These are phyloP conservation scores for Aspergillus sp. DNA, from an alignment of 2,329 filamentous ascomycete genomes.

Conservation along the genomic window DNA sequence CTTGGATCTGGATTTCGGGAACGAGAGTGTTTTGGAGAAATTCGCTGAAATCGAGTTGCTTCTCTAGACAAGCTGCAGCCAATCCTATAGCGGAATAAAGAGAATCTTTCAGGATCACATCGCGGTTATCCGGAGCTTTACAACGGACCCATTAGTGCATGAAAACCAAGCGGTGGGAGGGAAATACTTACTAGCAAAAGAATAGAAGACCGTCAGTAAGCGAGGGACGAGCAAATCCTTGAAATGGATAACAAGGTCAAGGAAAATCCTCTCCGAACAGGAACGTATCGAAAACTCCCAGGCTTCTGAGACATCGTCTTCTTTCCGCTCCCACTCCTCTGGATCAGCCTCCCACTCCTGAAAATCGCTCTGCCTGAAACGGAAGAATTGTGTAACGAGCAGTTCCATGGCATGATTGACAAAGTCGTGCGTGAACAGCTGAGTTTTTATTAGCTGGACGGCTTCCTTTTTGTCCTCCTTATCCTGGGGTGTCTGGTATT, in stretches of 20 bases:
- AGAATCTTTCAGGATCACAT: constrained; percentile 86
- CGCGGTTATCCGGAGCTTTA: constrained; percentile 57
- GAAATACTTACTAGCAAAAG: constrained; percentile 62
- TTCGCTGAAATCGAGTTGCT: constrained; percentile 77
- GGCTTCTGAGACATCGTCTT: constrained; percentile 78
- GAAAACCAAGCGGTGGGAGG: background rate
- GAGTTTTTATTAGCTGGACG: constrained; percentile 65
- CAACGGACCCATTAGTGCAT: constrained; percentile 17
- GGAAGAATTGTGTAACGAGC: constrained; percentile 83
- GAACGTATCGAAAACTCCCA: constrained; percentile 92
- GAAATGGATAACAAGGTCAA: constrained; percentile 87
- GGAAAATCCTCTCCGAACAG: constrained; percentile 89
- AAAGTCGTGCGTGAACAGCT: constrained; percentile 74
- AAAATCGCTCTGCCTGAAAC: constrained; percentile 81
- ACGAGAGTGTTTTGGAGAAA: constrained; percentile 75
- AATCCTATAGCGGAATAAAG: constrained; percentile 92
- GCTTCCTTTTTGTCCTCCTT: constrained; percentile 75
- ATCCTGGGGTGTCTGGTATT: constrained; percentile 71
- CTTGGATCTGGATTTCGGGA: constrained; percentile 70
- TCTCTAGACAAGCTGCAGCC: constrained; percentile 72
- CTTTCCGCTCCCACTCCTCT: constrained; percentile 90
- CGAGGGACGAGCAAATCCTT: constrained; percentile 78
- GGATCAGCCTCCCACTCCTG: constrained; percentile 92
- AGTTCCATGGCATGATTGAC: constrained; percentile 79
- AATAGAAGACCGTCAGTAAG: constrained; percentile 78